Evolutionary conservation across 2,329 filamentous ascomycete genomes (phyloP).

Genomic region (Lachnellula cervina): DNA sequence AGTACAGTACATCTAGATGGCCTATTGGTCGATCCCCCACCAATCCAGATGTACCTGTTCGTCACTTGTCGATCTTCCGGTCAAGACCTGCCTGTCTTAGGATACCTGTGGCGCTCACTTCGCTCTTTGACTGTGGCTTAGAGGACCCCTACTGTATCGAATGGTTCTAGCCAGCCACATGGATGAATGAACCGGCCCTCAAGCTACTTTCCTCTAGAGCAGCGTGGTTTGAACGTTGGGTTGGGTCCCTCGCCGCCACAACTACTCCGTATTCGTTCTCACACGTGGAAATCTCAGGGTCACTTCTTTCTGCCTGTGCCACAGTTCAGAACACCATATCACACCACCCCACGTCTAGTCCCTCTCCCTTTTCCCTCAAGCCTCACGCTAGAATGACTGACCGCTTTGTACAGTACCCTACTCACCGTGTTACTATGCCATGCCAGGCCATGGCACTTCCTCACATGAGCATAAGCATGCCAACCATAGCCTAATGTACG

Average conservation of each 20-base stretch:
- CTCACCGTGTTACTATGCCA: no score
- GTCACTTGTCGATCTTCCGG: no score
- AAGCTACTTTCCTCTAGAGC: background rate
- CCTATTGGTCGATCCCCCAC: no score
- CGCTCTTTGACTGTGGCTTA: background rate
- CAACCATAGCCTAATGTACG: background rate
- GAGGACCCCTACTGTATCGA: background rate
- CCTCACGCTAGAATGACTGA: conserved; percentile 3
- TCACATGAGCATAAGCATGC: no score
- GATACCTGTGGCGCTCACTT: background rate
- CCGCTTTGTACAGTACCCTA: background rate
- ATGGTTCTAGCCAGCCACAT: background rate
- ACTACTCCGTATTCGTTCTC: background rate
- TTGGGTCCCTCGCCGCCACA: conserved; percentile 2
- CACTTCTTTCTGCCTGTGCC: background rate
- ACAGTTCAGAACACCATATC: background rate
- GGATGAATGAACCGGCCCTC: background rate
- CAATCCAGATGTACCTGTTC: no score
- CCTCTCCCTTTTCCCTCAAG: background rate
- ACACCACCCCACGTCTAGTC: background rate
- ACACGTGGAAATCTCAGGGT: conserved; percentile 2
- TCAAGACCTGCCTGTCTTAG: background rate
- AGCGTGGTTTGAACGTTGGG: background rate
- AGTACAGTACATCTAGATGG: no score
- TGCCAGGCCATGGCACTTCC: no score